Conservation (phyloP, 225 moss, liverwort and hornwort species). For the Anthoceros angustus region DNA sequence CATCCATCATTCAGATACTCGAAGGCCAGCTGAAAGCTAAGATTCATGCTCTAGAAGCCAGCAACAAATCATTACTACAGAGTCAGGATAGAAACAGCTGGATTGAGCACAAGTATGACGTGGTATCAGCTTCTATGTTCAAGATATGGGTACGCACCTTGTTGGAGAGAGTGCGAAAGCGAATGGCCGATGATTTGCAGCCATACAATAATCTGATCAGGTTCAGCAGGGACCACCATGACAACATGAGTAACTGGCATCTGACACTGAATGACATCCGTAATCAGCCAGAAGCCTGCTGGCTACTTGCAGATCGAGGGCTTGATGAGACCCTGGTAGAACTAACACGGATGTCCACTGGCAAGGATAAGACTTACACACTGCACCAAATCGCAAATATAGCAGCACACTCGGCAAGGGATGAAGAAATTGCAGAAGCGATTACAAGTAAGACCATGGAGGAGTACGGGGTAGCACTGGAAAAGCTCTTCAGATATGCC, state of each 20-base stretch:
- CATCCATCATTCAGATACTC: background rate
- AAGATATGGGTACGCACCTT: constrained; percentile 2
- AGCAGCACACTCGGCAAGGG: constrained; percentile 1
- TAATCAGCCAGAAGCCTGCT: background rate
- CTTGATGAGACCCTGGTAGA: constrained; percentile 1
- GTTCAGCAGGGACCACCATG: constrained; percentile 2
- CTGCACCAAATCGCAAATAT: background rate
- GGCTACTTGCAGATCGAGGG: constrained; percentile 1
- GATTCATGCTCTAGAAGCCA: background rate
- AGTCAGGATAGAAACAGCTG: background rate
- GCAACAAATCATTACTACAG: background rate
- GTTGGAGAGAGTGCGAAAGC: background rate
- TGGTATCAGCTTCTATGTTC: constrained; percentile 2
- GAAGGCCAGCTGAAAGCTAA: background rate
- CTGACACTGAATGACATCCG: background rate
- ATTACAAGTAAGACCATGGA: constrained; percentile 1
- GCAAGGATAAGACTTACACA: background rate
- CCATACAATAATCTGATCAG: constrained; percentile 1
- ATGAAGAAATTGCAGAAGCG: constrained; percentile 2
- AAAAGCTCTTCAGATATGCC: background rate
- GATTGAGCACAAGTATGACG: constrained; percentile 5
- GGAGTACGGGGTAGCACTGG: constrained; percentile 1
- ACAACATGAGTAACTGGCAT: constrained; percentile 4
- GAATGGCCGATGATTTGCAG: background rate
- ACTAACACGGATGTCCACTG: background rate